phyloP scores from a whole-genome alignment of 140 eudicot genomes.

The Cichorium intybus region DNA sequence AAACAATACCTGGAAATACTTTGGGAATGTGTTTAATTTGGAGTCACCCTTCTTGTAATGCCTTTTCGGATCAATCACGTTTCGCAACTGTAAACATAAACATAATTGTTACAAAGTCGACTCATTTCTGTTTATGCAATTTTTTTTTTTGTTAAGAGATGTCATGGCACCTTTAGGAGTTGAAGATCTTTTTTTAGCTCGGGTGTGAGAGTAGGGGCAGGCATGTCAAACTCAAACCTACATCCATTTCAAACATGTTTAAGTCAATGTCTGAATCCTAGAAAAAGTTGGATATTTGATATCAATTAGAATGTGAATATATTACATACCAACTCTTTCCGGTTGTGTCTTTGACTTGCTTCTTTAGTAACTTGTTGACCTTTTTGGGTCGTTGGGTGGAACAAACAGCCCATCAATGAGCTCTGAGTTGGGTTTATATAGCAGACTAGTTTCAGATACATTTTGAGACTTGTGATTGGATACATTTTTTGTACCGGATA shows the following conservation, averaged over 20 bases:
- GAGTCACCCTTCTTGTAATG: slow-evolving; percentile 90
- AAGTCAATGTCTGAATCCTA: slow-evolving; percentile 3
- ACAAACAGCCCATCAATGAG: slow-evolving; percentile 83
- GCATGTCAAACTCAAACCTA: slow-evolving; percentile 99
- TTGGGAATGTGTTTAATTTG: slow-evolving; percentile 68
- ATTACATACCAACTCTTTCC: slow-evolving; percentile 92
- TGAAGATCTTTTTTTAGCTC: slow-evolving; percentile 84
- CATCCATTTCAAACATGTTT: slow-evolving; percentile 13
- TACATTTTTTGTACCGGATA: slow-evolving; percentile 11
- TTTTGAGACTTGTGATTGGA: slow-evolving; percentile 10
- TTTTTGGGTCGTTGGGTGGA: slow-evolving; percentile 86
- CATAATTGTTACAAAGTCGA: not conserved
- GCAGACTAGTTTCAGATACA: slow-evolving; percentile 20
- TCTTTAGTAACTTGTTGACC: slow-evolving; percentile 57
- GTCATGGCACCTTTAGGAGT: slow-evolving; percentile 58
- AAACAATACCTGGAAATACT: slow-evolving; percentile 71
- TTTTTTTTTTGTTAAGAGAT: not conserved
- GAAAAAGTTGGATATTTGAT: not conserved
- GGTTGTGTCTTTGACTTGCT: slow-evolving; percentile 83
- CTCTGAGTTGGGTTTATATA: slow-evolving; percentile 60
- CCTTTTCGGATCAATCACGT: slow-evolving; percentile 90
- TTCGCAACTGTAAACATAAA: slow-evolving; percentile 56
- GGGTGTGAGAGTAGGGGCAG: slow-evolving; percentile 83
- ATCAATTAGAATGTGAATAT: slow-evolving; percentile 15
- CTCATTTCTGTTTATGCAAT: not conserved